Evolutionary conservation across 2,329 filamentous ascomycete genomes (phyloP).

Genomic region (Ceratocystis lukuohia): DNA sequence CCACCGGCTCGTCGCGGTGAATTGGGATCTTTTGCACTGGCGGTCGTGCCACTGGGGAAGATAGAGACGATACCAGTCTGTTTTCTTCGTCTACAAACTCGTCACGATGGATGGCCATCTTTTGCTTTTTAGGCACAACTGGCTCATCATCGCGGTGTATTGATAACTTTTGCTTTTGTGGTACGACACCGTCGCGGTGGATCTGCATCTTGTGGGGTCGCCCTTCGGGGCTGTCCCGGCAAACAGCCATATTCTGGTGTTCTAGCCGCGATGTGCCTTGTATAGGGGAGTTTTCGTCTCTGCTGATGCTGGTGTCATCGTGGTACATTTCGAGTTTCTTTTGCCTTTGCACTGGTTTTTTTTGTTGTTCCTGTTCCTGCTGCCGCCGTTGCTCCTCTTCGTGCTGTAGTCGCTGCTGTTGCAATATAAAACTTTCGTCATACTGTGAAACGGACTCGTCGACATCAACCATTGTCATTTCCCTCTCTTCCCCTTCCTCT

Average conservation of each 20-base stretch:
- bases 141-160: constrained; percentile 18
- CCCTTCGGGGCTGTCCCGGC: constrained; percentile 9
- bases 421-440: constrained; percentile 16
- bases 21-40: constrained; percentile 8
- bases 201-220: constrained; percentile 14
- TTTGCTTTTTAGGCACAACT: constrained; percentile 18
- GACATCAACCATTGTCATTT: constrained; percentile 12
- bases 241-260: constrained; percentile 1
- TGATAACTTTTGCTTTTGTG: constrained; percentile 18
- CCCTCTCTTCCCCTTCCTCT: constrained; percentile 30
- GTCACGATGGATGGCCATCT: constrained; percentile 16
- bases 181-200: constrained; percentile 12
- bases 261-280: background rate
- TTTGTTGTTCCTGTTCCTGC: constrained; percentile 2
- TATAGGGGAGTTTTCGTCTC: background rate
- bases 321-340: constrained; percentile 16
- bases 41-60: background rate
- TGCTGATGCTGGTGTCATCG: background rate
- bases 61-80: background rate
- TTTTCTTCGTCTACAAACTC: constrained; percentile 14
- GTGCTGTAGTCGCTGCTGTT: background rate
- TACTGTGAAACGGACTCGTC: constrained; percentile 9
- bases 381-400: background rate
- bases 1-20: constrained; percentile 13
- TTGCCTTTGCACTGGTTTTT: background rate